These are phyloP conservation scores for Chaetomium cochliodes DNA, from an alignment of 495 filamentous ascomycete genomes.

Conservation along the genomic window DNA sequence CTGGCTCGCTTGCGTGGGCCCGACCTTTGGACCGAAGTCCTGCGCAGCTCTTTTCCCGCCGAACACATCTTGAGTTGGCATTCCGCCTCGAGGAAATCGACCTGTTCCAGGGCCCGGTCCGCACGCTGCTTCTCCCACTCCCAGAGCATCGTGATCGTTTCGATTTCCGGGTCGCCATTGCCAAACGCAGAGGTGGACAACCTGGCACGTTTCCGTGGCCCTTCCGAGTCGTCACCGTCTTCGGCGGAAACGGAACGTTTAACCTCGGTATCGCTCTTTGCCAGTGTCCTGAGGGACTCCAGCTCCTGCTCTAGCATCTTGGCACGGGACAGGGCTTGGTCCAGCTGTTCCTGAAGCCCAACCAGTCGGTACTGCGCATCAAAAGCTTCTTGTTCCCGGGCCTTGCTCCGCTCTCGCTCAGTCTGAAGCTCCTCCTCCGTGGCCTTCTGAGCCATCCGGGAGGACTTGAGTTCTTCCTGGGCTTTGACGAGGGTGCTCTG, in stretches of 20 bases:
- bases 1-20: slow-evolving; percentile 34
- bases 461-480: slow-evolving; percentile 77
- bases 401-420: slow-evolving; percentile 50
- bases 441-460: slow-evolving; percentile 50
- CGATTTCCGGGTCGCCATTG: slow-evolving; percentile 47
- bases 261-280: slow-evolving; percentile 58
- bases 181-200: slow-evolving; percentile 33
- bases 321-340: slow-evolving; percentile 60
- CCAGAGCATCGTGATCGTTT: slow-evolving; percentile 61
- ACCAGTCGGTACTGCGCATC: slow-evolving; percentile 69
- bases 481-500: slow-evolving; percentile 72
- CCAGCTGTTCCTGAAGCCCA: slow-evolving; percentile 71
- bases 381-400: slow-evolving; percentile 73
- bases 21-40: slow-evolving; percentile 16
- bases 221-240: slow-evolving; percentile 48
- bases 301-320: slow-evolving; percentile 67
- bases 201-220: slow-evolving; percentile 42
- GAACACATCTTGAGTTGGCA: slow-evolving; percentile 72
- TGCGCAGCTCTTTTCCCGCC: slow-evolving; percentile 44
- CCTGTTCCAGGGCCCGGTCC: slow-evolving; percentile 64
- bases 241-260: slow-evolving; percentile 64
- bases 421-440: slow-evolving; percentile 54
- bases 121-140: slow-evolving; percentile 64
- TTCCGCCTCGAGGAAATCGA: slow-evolving; percentile 81
- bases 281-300: slow-evolving; percentile 61